phyloP scores from a whole-genome alignment of 208 protist species.

The Spongospora subterranea region DNA sequence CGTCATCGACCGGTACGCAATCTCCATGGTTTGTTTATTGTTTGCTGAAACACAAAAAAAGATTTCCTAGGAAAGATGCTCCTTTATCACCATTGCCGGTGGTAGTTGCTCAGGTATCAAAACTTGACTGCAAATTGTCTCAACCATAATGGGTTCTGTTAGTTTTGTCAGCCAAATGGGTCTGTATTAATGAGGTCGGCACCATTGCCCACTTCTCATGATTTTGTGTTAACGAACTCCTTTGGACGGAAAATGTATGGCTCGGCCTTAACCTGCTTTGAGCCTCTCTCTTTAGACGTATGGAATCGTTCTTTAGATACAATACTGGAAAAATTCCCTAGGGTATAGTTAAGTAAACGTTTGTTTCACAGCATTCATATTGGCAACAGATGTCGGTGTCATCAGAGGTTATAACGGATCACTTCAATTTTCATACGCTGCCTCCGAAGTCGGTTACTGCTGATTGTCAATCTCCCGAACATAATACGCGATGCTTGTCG shows the following conservation, averaged over 20 bases:
- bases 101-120: not conserved
- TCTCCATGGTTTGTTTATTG: not conserved
- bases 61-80: not conserved
- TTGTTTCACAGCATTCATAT: too few relatives aligned
- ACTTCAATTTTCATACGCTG: not conserved
- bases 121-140: conserved; percentile 12
- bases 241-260: not conserved
- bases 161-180: conserved; percentile 20
- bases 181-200: not conserved
- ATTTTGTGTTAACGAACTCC: not conserved
- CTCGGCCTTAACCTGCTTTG: not conserved
- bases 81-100: not conserved
- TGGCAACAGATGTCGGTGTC: not conserved
- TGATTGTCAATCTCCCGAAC: not conserved
- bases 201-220: not conserved
- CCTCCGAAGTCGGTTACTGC: conserved; percentile 14
- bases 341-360: too few relatives aligned
- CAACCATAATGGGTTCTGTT: not conserved
- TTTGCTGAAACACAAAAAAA: not conserved
- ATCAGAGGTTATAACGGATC: not conserved
- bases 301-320: not conserved
- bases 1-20: not conserved
- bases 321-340: not conserved
- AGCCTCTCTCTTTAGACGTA: not conserved
- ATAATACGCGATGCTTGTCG: not conserved